A percentile compares a stretch with the other conserved stretches of the same genome.
phyloP scores from a whole-genome alignment of 148 eudicot genomes.

The Fagopyrum esculentum region DNA sequence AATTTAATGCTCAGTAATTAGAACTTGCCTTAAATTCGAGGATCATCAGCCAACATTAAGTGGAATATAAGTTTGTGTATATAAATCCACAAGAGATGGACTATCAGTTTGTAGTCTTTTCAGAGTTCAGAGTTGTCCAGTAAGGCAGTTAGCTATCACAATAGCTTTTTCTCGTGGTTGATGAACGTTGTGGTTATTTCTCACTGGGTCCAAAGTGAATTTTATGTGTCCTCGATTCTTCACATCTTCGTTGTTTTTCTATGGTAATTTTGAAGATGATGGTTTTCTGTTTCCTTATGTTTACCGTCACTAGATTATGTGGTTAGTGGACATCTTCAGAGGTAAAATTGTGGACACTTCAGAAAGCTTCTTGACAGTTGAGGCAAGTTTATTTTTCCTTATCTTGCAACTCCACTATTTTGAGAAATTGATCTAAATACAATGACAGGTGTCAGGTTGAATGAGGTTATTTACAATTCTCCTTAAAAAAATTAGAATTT shows the following conservation, averaged over 20 bases:
- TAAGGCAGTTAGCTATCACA: background rate
- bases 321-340: slow-evolving; percentile 79
- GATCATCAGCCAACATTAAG: background rate
- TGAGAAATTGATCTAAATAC: background rate
- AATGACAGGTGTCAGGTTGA: background rate
- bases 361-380: slow-evolving; percentile 63
- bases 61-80: background rate
- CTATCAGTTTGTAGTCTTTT: background rate
- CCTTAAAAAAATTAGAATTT: background rate
- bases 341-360: slow-evolving; percentile 70
- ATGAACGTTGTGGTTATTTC: background rate
- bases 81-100: background rate
- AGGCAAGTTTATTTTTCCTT: slow-evolving; percentile 31
- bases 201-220: background rate
- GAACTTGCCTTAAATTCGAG: no score
- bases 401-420: background rate
- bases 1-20: no score
- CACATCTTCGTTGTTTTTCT: background rate
- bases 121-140: background rate
- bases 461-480: background rate
- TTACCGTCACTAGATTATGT: slow-evolving; percentile 47
- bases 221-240: background rate
- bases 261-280: background rate
- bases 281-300: background rate
- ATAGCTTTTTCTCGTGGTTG: background rate